Evolutionary conservation across 2,329 filamentous ascomycete genomes (phyloP).

Genomic region (Alternaria conjuncta): DNA sequence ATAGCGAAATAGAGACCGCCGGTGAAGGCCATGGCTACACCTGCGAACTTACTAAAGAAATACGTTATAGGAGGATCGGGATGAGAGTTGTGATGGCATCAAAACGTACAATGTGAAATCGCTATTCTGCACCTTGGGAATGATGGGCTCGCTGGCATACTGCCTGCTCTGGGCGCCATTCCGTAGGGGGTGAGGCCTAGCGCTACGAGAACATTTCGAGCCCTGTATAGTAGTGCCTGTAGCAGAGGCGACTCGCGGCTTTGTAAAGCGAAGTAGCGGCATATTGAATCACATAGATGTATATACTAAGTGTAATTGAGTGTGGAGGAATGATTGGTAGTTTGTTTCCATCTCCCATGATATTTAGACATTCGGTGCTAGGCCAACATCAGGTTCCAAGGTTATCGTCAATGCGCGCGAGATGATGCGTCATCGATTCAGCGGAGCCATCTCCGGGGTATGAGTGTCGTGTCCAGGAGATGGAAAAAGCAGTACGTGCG

Average conservation of each 20-base stretch:
- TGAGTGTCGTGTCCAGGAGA: neutral
- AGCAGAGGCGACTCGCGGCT: neutral
- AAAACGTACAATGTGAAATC: constrained; percentile 49
- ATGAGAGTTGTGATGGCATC: neutral
- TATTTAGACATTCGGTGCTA: neutral
- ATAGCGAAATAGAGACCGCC: neutral
- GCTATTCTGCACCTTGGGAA: constrained; percentile 40
- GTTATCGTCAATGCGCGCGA: constrained; percentile 2
- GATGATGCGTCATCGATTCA: neutral
- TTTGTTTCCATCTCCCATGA: neutral
- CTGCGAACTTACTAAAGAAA: neutral
- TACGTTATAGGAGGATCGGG: neutral
- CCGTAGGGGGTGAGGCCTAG: constrained; percentile 39
- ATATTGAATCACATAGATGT: neutral
- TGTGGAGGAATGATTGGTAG: neutral
- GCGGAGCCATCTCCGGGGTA: neutral
- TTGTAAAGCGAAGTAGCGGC: neutral
- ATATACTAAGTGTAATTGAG: neutral
- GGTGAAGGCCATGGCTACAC: neutral
- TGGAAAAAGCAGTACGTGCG: neutral
- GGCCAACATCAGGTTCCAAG: neutral
- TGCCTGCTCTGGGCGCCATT: constrained; percentile 44
- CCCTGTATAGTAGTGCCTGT: neutral
- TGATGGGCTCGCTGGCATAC: constrained; percentile 44
- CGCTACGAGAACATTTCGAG: neutral